Percentiles rank a stretch among this genome's conserved stretches.
phyloP scores from a whole-genome alignment of 2,329 filamentous ascomycete species.

The Aspergillus ruber region DNA sequence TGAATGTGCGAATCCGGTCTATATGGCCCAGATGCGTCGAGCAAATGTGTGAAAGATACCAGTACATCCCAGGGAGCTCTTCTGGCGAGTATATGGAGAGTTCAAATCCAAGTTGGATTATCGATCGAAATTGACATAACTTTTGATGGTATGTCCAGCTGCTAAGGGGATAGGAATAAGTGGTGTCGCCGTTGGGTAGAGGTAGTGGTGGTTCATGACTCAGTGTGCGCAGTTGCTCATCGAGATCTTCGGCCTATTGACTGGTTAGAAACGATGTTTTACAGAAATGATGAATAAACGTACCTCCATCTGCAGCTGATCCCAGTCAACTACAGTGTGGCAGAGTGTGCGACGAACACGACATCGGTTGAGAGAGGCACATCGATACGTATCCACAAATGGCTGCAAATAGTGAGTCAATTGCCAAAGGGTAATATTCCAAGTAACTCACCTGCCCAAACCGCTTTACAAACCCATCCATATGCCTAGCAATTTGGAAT shows the following conservation, averaged over 20 bases:
- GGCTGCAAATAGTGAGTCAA: slow-evolving; percentile 47
- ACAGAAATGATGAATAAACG: slow-evolving; percentile 2
- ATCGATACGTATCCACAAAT: slow-evolving; percentile 77
- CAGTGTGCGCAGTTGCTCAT: slow-evolving; percentile 58
- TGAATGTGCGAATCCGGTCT: slow-evolving; percentile 65
- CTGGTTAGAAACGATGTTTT: slow-evolving; percentile 5
- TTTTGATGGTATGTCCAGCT: slow-evolving; percentile 91
- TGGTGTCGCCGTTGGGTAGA: slow-evolving; percentile 48
- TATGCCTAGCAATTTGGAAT: slow-evolving; percentile 63
- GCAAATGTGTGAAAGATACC: slow-evolving; percentile 71
- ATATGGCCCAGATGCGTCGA: slow-evolving; percentile 62
- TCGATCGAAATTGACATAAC: slow-evolving; percentile 76
- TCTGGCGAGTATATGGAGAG: slow-evolving; percentile 81
- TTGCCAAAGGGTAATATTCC: neutral
- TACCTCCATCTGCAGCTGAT: slow-evolving; percentile 73
- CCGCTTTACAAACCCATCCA: slow-evolving; percentile 61
- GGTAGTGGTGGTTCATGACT: slow-evolving; percentile 56
- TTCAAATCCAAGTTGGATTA: slow-evolving; percentile 89
- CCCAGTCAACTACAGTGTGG: slow-evolving; percentile 77
- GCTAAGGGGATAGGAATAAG: slow-evolving; percentile 66
- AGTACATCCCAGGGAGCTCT: slow-evolving; percentile 85
- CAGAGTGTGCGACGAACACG: slow-evolving; percentile 83
- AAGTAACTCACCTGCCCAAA: slow-evolving; percentile 40
- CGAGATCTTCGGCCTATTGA: slow-evolving; percentile 58
- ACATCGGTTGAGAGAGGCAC: slow-evolving; percentile 83